Evolutionary conservation across 2,329 filamentous ascomycete species (phyloP).

Genomic region (Bipolaris gigantea): DNA sequence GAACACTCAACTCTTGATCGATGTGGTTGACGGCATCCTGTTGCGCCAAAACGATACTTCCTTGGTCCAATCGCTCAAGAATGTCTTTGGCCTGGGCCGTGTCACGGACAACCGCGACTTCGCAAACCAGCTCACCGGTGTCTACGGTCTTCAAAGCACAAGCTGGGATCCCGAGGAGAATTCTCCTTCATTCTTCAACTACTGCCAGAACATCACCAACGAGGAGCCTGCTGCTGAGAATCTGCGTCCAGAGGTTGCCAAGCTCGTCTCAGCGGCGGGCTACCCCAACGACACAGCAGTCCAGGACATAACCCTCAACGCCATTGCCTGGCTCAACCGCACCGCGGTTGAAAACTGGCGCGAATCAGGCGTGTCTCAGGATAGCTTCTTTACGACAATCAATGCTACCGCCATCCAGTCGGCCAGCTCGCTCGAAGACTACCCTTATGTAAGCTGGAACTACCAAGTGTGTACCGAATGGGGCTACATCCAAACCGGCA

Average conservation of each 20-base stretch:
- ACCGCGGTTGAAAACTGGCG: slow-evolving; percentile 49
- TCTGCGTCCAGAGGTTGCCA: slow-evolving; percentile 46
- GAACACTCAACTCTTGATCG: slow-evolving; percentile 62
- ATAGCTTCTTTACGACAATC: slow-evolving; percentile 56
- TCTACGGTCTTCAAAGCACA: slow-evolving; percentile 56
- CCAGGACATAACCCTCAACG: slow-evolving; percentile 59
- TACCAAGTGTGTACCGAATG: slow-evolving; percentile 62
- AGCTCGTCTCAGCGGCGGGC: slow-evolving; percentile 53
- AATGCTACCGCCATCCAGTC: slow-evolving; percentile 44
- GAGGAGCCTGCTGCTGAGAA: slow-evolving; percentile 37
- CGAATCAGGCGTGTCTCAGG: slow-evolving; percentile 43
- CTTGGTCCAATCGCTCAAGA: slow-evolving; percentile 54
- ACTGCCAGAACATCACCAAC: slow-evolving; percentile 60
- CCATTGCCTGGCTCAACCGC: slow-evolving; percentile 57
- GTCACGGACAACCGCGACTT: slow-evolving; percentile 59
- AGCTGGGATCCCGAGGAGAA: slow-evolving; percentile 61
- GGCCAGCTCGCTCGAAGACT: slow-evolving; percentile 23
- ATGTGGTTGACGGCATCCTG: slow-evolving; percentile 63
- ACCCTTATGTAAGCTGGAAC: slow-evolving; percentile 51
- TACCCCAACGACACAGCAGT: slow-evolving; percentile 50
- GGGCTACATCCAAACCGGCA: slow-evolving; percentile 78
- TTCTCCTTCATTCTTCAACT: slow-evolving; percentile 50
- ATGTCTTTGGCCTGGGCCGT: slow-evolving; percentile 54
- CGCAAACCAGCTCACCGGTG: slow-evolving; percentile 51
- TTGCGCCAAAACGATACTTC: slow-evolving; percentile 51